These are phyloP conservation scores for Plectosphaerella sp. DNA, from an alignment of 2,329 filamentous ascomycete genomes.

Conservation along the genomic window DNA sequence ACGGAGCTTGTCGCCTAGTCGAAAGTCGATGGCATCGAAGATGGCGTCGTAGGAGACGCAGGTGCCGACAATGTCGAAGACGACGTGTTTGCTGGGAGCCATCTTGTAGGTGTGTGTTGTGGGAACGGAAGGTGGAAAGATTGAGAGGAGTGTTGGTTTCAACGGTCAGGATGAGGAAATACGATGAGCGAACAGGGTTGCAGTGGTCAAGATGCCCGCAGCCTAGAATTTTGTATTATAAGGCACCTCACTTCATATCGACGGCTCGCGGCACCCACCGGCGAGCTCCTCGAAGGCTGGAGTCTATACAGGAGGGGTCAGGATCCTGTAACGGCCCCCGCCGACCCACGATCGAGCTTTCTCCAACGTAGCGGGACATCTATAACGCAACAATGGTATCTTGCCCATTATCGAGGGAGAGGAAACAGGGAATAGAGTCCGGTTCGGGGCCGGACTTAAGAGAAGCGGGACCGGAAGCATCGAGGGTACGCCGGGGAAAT, in stretches of 20 bases:
- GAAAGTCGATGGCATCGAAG: constrained; percentile 32
- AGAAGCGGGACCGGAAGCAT: background rate
- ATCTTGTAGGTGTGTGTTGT: background rate
- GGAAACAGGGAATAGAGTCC: background rate
- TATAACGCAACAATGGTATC: background rate
- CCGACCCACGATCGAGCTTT: background rate
- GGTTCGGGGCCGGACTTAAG: background rate
- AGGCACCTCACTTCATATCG: too few species aligned
- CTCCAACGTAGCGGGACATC: background rate
- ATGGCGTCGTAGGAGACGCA: constrained; percentile 40
- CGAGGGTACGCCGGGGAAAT: background rate
- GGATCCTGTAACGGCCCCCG: background rate
- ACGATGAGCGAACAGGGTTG: background rate
- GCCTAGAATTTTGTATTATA: background rate
- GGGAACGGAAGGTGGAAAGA: background rate
- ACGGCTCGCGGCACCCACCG: too few species aligned
- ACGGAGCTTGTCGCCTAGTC: constrained; percentile 35
- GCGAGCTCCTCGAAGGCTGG: too few species aligned
- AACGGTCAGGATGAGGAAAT: background rate
- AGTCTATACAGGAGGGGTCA: background rate
- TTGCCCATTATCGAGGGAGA: background rate
- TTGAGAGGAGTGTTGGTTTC: background rate
- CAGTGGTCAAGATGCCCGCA: background rate
- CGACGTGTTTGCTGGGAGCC: constrained; percentile 33
- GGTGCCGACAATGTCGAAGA: constrained; percentile 50